Evolutionary conservation across 1,139 yeast genomes (phyloP).

Genomic region (Pichia sp.): DNA sequence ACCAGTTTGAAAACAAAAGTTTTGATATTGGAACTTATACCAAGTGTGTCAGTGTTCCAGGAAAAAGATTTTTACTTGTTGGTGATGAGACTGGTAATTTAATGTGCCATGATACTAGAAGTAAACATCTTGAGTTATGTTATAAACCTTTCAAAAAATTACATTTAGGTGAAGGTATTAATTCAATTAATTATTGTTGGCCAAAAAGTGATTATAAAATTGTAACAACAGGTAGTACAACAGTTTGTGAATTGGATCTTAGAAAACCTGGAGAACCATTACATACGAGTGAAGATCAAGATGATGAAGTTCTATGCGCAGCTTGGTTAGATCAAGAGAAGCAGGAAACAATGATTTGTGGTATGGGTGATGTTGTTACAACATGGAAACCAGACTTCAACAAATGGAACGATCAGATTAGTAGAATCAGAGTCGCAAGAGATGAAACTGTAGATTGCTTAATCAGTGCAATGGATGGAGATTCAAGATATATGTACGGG

Average conservation of each 20-base stretch:
- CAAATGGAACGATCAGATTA: conserved; percentile 66
- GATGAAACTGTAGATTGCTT: conserved; percentile 76
- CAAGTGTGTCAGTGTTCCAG: conserved; percentile 54
- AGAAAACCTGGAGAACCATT: conserved; percentile 46
- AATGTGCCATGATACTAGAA: conserved; percentile 51
- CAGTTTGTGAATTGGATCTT: conserved; percentile 71
- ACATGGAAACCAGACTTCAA: conserved; percentile 73
- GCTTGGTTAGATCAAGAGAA: conserved; percentile 59
- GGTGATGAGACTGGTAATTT: conserved; percentile 80
- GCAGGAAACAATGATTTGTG: conserved; percentile 53
- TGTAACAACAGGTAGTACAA: conserved; percentile 76
- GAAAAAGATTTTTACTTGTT: conserved; percentile 58
- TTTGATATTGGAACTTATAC: conserved; percentile 41
- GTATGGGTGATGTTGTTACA: conserved; percentile 86
- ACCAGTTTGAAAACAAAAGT: conserved; percentile 12
- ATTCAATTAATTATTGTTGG: conserved; percentile 62
- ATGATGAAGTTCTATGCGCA: conserved; percentile 79
- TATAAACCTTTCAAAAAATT: conserved; percentile 40
- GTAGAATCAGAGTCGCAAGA: conserved; percentile 64
- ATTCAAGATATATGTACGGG: conserved; percentile 64
- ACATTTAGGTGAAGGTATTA: conserved; percentile 59
- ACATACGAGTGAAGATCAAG: conserved; percentile 78
- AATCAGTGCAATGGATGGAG: conserved; percentile 68
- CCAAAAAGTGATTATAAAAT: conserved; percentile 74
- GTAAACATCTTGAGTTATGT: conserved; percentile 30